Evolutionary conservation across 2,329 filamentous ascomycete genomes (phyloP).

Genomic region (Elsinoe fawcettii): DNA sequence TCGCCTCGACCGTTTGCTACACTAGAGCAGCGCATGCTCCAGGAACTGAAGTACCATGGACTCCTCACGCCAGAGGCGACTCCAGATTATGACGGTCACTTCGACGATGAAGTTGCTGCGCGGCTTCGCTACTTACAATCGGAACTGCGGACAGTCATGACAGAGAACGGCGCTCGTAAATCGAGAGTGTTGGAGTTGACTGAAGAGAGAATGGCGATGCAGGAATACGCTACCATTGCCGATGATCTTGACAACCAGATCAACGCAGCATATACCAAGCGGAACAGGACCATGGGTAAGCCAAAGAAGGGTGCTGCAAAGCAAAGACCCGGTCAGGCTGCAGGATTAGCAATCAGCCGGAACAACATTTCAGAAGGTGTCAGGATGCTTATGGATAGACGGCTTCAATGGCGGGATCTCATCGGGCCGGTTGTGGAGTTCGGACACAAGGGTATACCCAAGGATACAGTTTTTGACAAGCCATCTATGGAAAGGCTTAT

Average conservation of each 20-base stretch:
- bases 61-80: slow-evolving; percentile 53
- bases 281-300: slow-evolving; percentile 91
- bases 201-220: slow-evolving; percentile 86
- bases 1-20: slow-evolving; percentile 74
- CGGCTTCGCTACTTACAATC: slow-evolving; percentile 78
- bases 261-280: slow-evolving; percentile 89
- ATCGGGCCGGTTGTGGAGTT: slow-evolving; percentile 88
- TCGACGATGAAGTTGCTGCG: slow-evolving; percentile 88
- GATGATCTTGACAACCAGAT: slow-evolving; percentile 95
- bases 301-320: slow-evolving; percentile 57
- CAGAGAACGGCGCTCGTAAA: slow-evolving; percentile 86
- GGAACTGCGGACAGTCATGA: slow-evolving; percentile 72
- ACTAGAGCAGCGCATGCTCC: slow-evolving; percentile 83
- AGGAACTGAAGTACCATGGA: slow-evolving; percentile 84
- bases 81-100: slow-evolving; percentile 80
- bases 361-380: slow-evolving; percentile 85
- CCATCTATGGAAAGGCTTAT: slow-evolving; percentile 65
- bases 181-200: slow-evolving; percentile 77
- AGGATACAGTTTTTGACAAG: slow-evolving; percentile 68
- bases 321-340: slow-evolving; percentile 45
- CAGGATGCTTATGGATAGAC: slow-evolving; percentile 83
- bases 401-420: slow-evolving; percentile 79
- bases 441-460: slow-evolving; percentile 67
- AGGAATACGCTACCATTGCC: slow-evolving; percentile 93
- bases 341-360: slow-evolving; percentile 55